Evolutionary conservation across 805 yeast genomes (phyloP).

Genomic region (Lachancea fermentati): DNA sequence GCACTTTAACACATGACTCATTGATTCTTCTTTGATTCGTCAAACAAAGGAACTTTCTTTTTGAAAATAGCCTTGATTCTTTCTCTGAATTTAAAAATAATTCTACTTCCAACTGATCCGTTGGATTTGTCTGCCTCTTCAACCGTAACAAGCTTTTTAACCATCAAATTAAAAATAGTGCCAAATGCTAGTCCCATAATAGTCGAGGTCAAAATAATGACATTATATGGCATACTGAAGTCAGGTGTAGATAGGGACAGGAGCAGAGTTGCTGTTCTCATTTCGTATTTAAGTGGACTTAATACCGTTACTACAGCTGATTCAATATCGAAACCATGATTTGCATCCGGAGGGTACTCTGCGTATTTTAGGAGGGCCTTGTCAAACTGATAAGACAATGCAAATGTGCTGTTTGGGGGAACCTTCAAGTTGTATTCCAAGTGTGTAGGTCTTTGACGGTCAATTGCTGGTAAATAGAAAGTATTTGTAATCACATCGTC

Average conservation of each 20-base stretch:
- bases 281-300: constrained; percentile 39
- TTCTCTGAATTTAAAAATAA: too few species aligned
- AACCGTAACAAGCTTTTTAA: constrained; percentile 68
- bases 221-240: constrained; percentile 98
- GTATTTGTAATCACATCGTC: constrained; percentile 43
- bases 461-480: constrained; percentile 70
- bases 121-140: constrained; percentile 58
- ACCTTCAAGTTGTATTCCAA: constrained; percentile 60
- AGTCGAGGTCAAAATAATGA: constrained; percentile 88
- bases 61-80: too few species aligned
- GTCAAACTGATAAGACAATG: constrained; percentile 74
- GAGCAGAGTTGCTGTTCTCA: constrained; percentile 82
- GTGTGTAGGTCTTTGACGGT: constrained; percentile 76
- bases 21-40: too few species aligned
- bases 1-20: too few species aligned
- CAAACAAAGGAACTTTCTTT: too few species aligned
- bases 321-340: constrained; percentile 92
- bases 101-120: too few species aligned
- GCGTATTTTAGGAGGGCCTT: constrained; percentile 77
- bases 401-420: constrained; percentile 58
- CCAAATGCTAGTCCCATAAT: constrained; percentile 92
- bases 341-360: constrained; percentile 99
- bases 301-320: constrained; percentile 75
- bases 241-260: constrained; percentile 93
- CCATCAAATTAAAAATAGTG: constrained; percentile 69